These are phyloP conservation scores for Mycena albidolilacea DNA, from an alignment of 768 basidiomycete species.

Conservation along the genomic window DNA sequence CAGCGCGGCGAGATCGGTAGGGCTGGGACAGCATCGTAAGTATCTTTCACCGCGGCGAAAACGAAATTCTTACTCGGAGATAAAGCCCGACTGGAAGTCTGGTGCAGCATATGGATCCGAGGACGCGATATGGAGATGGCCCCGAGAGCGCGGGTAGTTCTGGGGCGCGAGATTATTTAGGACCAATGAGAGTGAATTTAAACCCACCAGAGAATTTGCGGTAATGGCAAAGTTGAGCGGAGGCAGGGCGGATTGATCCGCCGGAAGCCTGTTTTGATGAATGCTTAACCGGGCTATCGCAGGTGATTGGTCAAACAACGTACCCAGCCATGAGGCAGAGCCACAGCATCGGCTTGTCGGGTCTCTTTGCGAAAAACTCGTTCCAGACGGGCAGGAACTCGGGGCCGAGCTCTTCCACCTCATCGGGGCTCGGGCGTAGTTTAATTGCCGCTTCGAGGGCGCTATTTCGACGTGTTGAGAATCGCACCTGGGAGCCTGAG, in stretches of 20 bases:
- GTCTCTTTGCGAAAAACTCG: constrained; percentile 49
- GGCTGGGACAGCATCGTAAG: not conserved
- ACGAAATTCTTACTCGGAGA: constrained; percentile 45
- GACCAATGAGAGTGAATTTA: not conserved
- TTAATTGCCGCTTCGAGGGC: constrained; percentile 57
- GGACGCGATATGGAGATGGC: constrained; percentile 53
- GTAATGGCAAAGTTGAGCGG: constrained; percentile 42
- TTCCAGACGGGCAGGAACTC: constrained; percentile 52
- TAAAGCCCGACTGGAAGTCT: constrained; percentile 51
- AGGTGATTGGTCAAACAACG: not conserved
- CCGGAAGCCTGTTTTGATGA: constrained; percentile 16
- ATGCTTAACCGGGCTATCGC: not conserved
- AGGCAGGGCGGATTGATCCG: constrained; percentile 30
- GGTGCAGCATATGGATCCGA: constrained; percentile 47
- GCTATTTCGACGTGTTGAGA: constrained; percentile 39
- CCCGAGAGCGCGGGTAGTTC: constrained; percentile 53
- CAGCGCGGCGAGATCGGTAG: constrained; percentile 47
- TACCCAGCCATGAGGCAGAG: constrained; percentile 49
- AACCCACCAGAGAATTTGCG: constrained; percentile 44
- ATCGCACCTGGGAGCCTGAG: not conserved
- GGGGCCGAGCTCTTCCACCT: constrained; percentile 54
- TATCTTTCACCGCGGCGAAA: not conserved
- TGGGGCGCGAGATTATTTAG: constrained; percentile 18
- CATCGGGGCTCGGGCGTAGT: constrained; percentile 53
- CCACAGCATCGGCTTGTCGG: constrained; percentile 59